Percentiles rank a stretch among this genome's conserved stretches.
Evolutionary conservation across 2,329 filamentous ascomycete species (phyloP).

Genomic region (Pseudocercospora macadamiae): DNA sequence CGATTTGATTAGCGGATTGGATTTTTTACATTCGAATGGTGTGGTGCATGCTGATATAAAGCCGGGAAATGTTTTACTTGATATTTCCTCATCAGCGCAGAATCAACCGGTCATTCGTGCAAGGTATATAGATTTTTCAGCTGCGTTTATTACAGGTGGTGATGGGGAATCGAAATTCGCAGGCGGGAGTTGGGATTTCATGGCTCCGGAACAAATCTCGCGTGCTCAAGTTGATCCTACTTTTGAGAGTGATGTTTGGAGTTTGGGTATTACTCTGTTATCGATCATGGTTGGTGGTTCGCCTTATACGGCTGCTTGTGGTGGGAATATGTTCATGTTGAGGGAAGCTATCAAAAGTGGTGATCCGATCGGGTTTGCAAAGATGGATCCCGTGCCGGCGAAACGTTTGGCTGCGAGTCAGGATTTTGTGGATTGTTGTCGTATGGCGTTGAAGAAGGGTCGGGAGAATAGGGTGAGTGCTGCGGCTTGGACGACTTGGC

Average conservation of each 20-base stretch:
- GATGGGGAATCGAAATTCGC: constrained; percentile 32
- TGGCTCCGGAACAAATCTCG: constrained; percentile 43
- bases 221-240: constrained; percentile 37
- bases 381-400: constrained; percentile 40
- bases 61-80: constrained; percentile 50
- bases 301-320: constrained; percentile 45
- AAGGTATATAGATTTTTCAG: constrained; percentile 50
- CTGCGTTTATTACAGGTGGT: constrained; percentile 37
- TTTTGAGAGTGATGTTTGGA: constrained; percentile 47
- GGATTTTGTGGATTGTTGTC: constrained; percentile 43
- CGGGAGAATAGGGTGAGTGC: constrained; percentile 34
- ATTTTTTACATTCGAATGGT: constrained; percentile 45
- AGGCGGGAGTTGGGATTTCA: constrained; percentile 53
- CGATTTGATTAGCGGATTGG: constrained; percentile 45
- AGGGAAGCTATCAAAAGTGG: constrained; percentile 50
- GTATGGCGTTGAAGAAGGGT: constrained; percentile 42
- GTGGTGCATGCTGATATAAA: constrained; percentile 53
- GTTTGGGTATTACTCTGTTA: constrained; percentile 49
- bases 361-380: constrained; percentile 44
- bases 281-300: constrained; percentile 46
- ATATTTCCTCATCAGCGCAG: constrained; percentile 28
- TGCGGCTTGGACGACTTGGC: constrained; percentile 37
- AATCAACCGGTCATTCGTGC: constrained; percentile 32
- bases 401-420: constrained; percentile 39
- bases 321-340: constrained; percentile 45